Percentiles rank a stretch among this genome's conserved stretches.
These are phyloP conservation scores for Trichomonascaceae sp. DNA, from an alignment of 1,139 yeast genomes.

Conservation along the genomic window DNA sequence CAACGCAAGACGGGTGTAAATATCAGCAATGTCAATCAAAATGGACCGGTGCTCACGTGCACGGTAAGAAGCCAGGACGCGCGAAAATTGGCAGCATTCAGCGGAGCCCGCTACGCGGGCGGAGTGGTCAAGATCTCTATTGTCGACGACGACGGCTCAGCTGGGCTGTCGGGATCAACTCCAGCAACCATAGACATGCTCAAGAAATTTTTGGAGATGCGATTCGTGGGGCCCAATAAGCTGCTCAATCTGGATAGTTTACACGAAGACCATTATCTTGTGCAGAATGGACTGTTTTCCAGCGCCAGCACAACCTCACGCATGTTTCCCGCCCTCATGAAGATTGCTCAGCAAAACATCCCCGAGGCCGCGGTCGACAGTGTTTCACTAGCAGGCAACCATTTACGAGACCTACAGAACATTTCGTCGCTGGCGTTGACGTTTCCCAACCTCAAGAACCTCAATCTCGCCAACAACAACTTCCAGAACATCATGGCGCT, in stretches of 20 bases:
- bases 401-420: constrained; percentile 46
- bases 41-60: constrained; percentile 39
- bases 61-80: constrained; percentile 49
- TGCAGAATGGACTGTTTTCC: constrained; percentile 52
- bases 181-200: constrained; percentile 42
- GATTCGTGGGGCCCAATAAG: constrained; percentile 54
- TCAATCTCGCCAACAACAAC: constrained; percentile 67
- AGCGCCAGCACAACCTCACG: constrained; percentile 49
- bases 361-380: constrained; percentile 38
- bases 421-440: constrained; percentile 57
- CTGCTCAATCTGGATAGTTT: constrained; percentile 62
- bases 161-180: constrained; percentile 2
- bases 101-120: constrained; percentile 77
- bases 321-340: constrained; percentile 86
- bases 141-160: constrained; percentile 12
- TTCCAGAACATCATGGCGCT: constrained; percentile 45
- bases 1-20: constrained; percentile 51
- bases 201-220: constrained; percentile 43
- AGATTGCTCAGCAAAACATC: constrained; percentile 47
- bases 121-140: constrained; percentile 44
- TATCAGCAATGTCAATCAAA: constrained; percentile 31
- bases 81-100: constrained; percentile 43
- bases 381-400: constrained; percentile 63
- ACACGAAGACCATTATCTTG: constrained; percentile 50
- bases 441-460: constrained; percentile 63